phyloP scores from a whole-genome alignment of 345 rosid genomes.

The Gossypioides kirkii region DNA sequence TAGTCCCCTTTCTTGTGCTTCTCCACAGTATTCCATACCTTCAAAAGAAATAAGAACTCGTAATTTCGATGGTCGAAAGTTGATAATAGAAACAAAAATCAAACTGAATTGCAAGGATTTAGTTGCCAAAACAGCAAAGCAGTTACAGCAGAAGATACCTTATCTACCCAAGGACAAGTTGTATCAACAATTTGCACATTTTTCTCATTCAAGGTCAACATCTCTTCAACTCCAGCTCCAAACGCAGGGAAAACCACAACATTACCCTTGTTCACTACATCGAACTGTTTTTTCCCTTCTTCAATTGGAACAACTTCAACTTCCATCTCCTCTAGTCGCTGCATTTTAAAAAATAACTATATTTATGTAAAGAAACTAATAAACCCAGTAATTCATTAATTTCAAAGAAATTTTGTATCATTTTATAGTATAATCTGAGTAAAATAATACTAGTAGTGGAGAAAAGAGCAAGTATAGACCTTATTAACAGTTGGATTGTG shows the following conservation, averaged over 20 bases:
- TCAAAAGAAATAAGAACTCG: constrained; percentile 4
- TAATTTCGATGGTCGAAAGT: not conserved
- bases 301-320: constrained; percentile 59
- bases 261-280: constrained; percentile 70
- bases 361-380: not conserved
- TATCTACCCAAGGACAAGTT: constrained; percentile 97
- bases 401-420: not conserved
- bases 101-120: not conserved
- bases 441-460: not conserved
- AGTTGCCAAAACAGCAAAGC: not conserved
- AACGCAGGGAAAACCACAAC: constrained; percentile 94
- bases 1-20: constrained; percentile 91
- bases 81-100: constrained; percentile 7
- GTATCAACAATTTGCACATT: constrained; percentile 91
- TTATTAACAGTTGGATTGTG: constrained; percentile 89
- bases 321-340: constrained; percentile 87
- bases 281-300: constrained; percentile 69
- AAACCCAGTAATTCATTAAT: not conserved
- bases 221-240: constrained; percentile 93
- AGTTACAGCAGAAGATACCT: constrained; percentile 36
- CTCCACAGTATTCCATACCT: constrained; percentile 93
- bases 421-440: not conserved
- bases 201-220: constrained; percentile 54
- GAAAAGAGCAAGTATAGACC: constrained; percentile 32
- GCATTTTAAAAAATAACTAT: constrained; percentile 19